Base-by-base conservation (phyloP, 2,329 filamentous ascomycete genomes). In the Plectosphaerella cucumerina region DNA sequence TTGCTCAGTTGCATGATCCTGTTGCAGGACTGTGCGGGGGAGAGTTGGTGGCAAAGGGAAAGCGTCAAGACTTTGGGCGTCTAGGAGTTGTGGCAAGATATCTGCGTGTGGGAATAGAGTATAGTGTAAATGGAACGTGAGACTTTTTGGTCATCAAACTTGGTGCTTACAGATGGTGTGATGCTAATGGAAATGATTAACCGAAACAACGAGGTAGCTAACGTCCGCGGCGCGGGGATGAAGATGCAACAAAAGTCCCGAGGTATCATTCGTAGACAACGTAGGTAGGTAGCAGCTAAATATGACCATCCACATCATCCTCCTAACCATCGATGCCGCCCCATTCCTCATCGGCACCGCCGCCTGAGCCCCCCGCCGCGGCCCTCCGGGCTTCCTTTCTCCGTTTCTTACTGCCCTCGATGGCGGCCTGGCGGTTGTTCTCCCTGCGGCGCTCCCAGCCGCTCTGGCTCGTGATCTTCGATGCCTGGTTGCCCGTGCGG, bases 391-490 rank as follows among this genome's bases (percentile, higher is more conserved):
- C 63, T 50, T 64, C 51, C 54, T 63, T 61, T 65, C 77, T 80
- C 58, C 78, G 72, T 65, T 74, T 75, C 69, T 79, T 84, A 65
- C 80, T 87, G 23, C 76, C 78, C 53, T 80, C 74, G 50, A 85
- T 84, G 5, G 84, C 86, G 0, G 80, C 85, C 50, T 69, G 79
- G 56, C 71, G 74, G 57, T 87, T 90, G 60, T 89, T 79, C 69
- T 89, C 86, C 65, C 78, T 74, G 59, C 78, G 76, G 59, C 87
- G 75, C 66, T 90, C 85, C 71, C 82, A 93, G 3, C 87, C 86
- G 64, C 87, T 89, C 79, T 88, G 89, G 1, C 86, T 90, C 57
- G 90, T 93, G 60, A 97, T 97, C 64, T 84, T 83, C 20, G 81
- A 78, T 63, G 67, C 60, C 82, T 58, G 35, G 56, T 52, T 63